phyloP scores from a whole-genome alignment of 2,329 filamentous ascomycete species.

The Berkeleyomyces rouxiae region DNA sequence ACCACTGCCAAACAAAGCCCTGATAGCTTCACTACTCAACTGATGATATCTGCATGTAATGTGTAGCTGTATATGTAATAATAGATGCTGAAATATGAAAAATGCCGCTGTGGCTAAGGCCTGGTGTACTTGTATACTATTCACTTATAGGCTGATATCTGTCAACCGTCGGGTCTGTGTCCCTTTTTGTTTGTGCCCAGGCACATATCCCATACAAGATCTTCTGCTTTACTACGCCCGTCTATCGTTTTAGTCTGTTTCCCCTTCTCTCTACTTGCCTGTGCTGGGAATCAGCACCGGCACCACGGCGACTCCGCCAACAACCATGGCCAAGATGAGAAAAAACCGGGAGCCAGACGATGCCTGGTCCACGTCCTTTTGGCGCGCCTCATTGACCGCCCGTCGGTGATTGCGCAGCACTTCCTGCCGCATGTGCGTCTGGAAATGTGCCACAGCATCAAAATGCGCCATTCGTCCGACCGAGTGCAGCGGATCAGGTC shows the following conservation, averaged over 20 bases:
- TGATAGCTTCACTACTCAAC: too few relatives aligned
- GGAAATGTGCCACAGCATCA: constrained; percentile 53
- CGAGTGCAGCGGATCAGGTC: constrained; percentile 31
- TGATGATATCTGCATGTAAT: too few relatives aligned
- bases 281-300: neutral
- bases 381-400: neutral
- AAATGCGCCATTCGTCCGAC: constrained; percentile 52
- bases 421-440: constrained; percentile 54
- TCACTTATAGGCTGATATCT: neutral
- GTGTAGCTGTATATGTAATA: too few relatives aligned
- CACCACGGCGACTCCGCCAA: constrained; percentile 4
- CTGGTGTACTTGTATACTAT: too few relatives aligned
- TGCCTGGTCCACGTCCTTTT: neutral
- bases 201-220: neutral
- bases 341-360: neutral
- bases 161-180: neutral
- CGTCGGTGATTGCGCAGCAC: constrained; percentile 21
- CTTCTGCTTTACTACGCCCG: neutral
- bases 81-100: too few relatives aligned
- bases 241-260: neutral
- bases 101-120: too few relatives aligned
- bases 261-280: neutral
- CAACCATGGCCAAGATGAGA: constrained; percentile 5
- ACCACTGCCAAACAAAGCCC: neutral
- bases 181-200: neutral